Evolutionary conservation across 345 rosid genomes (phyloP), one percentile per base, ranked within the genome.

Genomic region (Pseudoturritis turrita): DNA sequence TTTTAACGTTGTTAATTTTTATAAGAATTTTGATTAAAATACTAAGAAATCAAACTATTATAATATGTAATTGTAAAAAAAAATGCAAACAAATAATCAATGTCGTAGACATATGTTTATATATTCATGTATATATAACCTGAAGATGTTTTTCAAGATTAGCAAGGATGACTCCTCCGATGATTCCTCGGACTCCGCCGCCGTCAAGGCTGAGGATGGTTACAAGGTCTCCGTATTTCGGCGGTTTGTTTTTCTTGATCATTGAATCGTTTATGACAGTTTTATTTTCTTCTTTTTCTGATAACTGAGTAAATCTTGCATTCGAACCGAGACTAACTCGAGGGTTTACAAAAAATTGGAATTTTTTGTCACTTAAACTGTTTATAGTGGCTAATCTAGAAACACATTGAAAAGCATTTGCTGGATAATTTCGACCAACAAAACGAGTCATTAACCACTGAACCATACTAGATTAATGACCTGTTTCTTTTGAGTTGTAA

Each of bases 191-290:
- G 41, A 87, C 56, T 19, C 88, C 89, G 13, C 92, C 92, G 7
- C 89, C 92, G 31, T 87, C 92, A 17, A 87, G 72, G 52, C 92
- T 83, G 36, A 87, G 85, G 44, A 87, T 22, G 12, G 92, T 82
- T 26, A 82, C 46, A 4, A 79, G 84, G 1, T 79, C 63, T 10
- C 89, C 92, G 28, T 39, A 53, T 5, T n/a, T 57, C 13, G 89
- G 68, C 8, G 67, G 53, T 62, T 15, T 25, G 3, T 62, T 62
- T 6, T 26, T 44, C 7, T n/a, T 40, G 81, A 5, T 5, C 80
- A 76, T 51, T 17, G 76, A 47, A 21, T 58, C 17, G 6, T 52
- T 9, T 9, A 7, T 36, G 40, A 36, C 1, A 3, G 13, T 36
- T 3, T 36, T 11, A 3, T 10, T 11, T 36, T 36, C 37, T 39